Conservation (phyloP, 345 rosid genomes). For the Acer saccharum region DNA sequence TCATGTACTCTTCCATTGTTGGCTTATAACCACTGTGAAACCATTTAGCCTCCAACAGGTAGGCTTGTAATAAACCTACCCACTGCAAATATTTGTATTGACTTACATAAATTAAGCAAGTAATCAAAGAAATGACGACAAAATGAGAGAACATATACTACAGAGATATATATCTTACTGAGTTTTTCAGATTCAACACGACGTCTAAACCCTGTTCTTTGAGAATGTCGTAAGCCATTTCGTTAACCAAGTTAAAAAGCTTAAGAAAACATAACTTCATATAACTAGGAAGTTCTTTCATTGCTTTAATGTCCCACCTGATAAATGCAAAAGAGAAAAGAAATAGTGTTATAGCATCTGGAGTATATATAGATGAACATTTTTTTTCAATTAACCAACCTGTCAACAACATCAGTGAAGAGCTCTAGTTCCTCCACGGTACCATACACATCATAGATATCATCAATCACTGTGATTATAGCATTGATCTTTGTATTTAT, state of each 20-base stretch:
- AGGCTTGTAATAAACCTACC: conserved; percentile 19
- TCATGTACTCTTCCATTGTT: conserved; percentile 22
- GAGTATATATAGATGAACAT: no score
- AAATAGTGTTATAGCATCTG: no score
- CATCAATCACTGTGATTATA: neutral
- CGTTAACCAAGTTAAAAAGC: conserved; percentile 25
- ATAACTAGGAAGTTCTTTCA: conserved; percentile 27
- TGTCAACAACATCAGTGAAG: neutral
- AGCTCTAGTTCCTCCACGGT: conserved; percentile 20
- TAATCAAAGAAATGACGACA: no score
- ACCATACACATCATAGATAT: conserved; percentile 5
- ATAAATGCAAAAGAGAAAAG: neutral
- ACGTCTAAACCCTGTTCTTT: conserved; percentile 22
- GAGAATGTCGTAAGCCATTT: conserved; percentile 21
- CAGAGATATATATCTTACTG: conserved; percentile 9
- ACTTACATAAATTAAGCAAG: no score
- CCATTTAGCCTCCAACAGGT: conserved; percentile 33
- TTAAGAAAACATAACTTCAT: conserved; percentile 35
- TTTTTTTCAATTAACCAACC: neutral
- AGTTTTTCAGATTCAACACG: neutral
- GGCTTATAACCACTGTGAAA: conserved; percentile 4
- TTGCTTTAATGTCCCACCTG: conserved; percentile 34
- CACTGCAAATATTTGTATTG: conserved; percentile 15
- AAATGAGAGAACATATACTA: no score
- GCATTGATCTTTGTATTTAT: neutral